phyloP scores from a whole-genome alignment of 1,139 yeast genomes.

The Pichia sp. region DNA sequence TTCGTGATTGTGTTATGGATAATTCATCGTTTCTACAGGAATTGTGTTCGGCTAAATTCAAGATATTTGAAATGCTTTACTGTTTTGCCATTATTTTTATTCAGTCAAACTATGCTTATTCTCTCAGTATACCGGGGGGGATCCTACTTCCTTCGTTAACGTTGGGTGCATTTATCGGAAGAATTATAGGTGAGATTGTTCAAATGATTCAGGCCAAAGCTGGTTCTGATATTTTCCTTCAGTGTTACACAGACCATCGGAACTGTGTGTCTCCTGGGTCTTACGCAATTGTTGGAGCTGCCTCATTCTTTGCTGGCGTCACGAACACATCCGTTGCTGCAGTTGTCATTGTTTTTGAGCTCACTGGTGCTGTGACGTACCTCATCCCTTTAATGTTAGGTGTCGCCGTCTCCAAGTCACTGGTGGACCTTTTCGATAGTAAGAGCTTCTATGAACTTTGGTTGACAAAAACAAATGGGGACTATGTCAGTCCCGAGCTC shows the following conservation, averaged over 20 bases:
- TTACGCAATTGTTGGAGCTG: slow-evolving; percentile 57
- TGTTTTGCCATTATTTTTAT: slow-evolving; percentile 20
- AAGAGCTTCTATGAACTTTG: slow-evolving; percentile 40
- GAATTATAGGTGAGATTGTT: slow-evolving; percentile 58
- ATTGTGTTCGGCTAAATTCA: slow-evolving; percentile 8
- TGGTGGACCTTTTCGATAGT: slow-evolving; percentile 41
- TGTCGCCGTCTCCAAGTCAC: slow-evolving; percentile 45
- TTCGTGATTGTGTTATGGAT: slow-evolving; percentile 11
- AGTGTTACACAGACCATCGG: slow-evolving; percentile 37
- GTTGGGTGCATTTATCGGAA: slow-evolving; percentile 63
- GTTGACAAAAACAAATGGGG: slow-evolving; percentile 14
- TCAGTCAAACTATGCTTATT: slow-evolving; percentile 56
- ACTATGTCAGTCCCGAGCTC: slow-evolving; percentile 6
- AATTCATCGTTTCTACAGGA: slow-evolving; percentile 6
- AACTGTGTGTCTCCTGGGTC: slow-evolving; percentile 54
- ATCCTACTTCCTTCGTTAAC: slow-evolving; percentile 65
- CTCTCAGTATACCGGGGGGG: slow-evolving; percentile 68
- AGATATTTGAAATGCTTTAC: slow-evolving; percentile 8
- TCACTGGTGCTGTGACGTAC: slow-evolving; percentile 54
- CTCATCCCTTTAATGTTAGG: slow-evolving; percentile 55
- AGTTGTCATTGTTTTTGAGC: slow-evolving; percentile 49
- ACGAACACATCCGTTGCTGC: slow-evolving; percentile 51
- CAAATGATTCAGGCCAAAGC: slow-evolving; percentile 41
- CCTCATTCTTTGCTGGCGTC: slow-evolving; percentile 49
- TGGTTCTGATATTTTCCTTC: slow-evolving; percentile 35